Evolutionary conservation across 768 basidiomycete genomes (phyloP).

Genomic region (Leccinum barrowsii): DNA sequence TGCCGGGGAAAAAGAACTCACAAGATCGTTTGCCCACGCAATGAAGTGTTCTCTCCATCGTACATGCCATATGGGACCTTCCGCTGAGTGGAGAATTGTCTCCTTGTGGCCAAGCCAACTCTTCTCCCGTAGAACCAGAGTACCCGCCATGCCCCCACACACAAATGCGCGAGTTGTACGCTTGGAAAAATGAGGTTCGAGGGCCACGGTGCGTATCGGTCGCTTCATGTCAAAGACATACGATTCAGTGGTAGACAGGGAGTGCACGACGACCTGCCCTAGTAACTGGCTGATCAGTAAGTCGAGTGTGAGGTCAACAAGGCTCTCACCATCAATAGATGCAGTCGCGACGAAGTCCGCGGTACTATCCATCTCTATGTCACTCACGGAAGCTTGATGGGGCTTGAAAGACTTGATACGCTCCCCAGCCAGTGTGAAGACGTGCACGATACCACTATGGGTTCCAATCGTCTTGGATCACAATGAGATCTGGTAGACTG

Average conservation of each 20-base stretch:
- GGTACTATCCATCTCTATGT: slow-evolving; percentile 79
- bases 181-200: slow-evolving; percentile 89
- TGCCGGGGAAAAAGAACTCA: slow-evolving; percentile 33
- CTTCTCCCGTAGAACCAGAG: slow-evolving; percentile 85
- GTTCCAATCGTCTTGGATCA: slow-evolving; percentile 78
- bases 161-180: slow-evolving; percentile 75
- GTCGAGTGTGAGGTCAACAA: slow-evolving; percentile 40
- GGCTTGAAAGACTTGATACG: slow-evolving; percentile 88
- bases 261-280: slow-evolving; percentile 92
- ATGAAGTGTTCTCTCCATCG: slow-evolving; percentile 85
- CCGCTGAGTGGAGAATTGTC: slow-evolving; percentile 72
- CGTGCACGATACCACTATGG: slow-evolving; percentile 88
- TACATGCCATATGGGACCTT: slow-evolving; percentile 93
- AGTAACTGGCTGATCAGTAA: slow-evolving; percentile 29
- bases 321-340: slow-evolving; percentile 79
- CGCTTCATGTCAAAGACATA: slow-evolving; percentile 90
- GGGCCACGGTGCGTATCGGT: slow-evolving; percentile 83
- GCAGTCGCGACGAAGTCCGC: slow-evolving; percentile 90
- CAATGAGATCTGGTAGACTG: neutral
- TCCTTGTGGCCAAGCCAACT: slow-evolving; percentile 97
- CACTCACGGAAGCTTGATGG: slow-evolving; percentile 83
- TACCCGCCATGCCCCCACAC: slow-evolving; percentile 89
- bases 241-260: slow-evolving; percentile 71
- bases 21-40: slow-evolving; percentile 94
- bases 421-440: slow-evolving; percentile 74